Evolutionary conservation across 306 rosid species (phyloP), one percentile per base, ranked within the genome.

Genomic region (Biancaea sappan): DNA sequence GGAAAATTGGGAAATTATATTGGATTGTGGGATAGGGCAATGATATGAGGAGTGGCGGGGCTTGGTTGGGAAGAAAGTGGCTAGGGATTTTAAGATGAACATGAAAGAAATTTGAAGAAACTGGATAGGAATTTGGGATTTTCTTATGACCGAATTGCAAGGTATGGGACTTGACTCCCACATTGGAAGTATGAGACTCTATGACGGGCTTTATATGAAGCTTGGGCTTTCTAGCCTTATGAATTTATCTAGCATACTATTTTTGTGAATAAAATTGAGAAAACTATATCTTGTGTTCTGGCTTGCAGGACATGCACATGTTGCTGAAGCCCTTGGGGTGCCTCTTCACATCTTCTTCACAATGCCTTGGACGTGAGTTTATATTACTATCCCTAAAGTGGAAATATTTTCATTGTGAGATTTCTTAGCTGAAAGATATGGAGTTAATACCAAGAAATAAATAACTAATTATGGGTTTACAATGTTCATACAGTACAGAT

Each of bases 311-410:
- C 97, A 94, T 71, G 79, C 81, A 40, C 97, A 94, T 84, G 84
- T 94, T 84, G 97, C 99, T 40, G 99, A 94, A 87, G 89, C 97
- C 83, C 93, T 92, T 67, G 88, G 92, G 71, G 96, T 94, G 73
- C 99, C 99, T 57, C 86, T 94, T 75, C 99, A 94, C 83, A 92
- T 94, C 72, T 94, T 91, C 95, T 94, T 94, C 88, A 94, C 99
- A 51, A 94, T 94, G 99, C 99, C 99, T 56, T 94, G 99, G 99
- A 94, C 99, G 99, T 94, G 79, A 88, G 98, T 88, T 80, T 65
- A 31, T 32, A 76, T 41, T 75, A 43, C 74, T 48, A 28, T 53
- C 40, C 28, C n/a, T 62, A 44, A 41, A 8, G 34, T 73, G 66
- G 28, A 34, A 34, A 61, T 60, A 31, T 8, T 16, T 2, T 29